Percentiles rank a stretch among this genome's conserved stretches.
Conservation (phyloP, 352 stramenopile species). For the Phytophthora chlamydospora region DNA sequence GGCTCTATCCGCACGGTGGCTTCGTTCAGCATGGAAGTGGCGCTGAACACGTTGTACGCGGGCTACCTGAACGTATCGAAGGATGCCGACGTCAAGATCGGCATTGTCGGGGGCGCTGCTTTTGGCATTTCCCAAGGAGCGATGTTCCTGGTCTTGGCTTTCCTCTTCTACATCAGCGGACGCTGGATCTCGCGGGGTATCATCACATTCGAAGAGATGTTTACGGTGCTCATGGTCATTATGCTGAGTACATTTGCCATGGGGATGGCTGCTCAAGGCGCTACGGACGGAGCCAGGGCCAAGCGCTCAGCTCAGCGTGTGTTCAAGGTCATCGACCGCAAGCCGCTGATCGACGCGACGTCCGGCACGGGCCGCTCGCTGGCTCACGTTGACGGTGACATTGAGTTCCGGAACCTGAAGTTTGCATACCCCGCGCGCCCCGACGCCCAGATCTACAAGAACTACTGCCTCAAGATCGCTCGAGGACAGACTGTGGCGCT, state of each 20-base stretch:
- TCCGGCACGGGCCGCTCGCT: constrained; percentile 27
- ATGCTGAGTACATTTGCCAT: constrained; percentile 58
- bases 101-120: constrained; percentile 57
- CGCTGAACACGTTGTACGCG: constrained; percentile 42
- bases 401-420: constrained; percentile 41
- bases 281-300: constrained; percentile 37
- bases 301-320: constrained; percentile 41
- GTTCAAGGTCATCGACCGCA: constrained; percentile 45
- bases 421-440: constrained; percentile 43
- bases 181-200: constrained; percentile 55
- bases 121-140: constrained; percentile 77
- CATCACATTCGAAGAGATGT: constrained; percentile 75
- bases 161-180: constrained; percentile 80
- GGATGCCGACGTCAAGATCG: constrained; percentile 46
- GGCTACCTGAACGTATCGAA: constrained; percentile 41
- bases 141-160: constrained; percentile 65
- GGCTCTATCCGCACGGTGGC: constrained; percentile 60
- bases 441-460: constrained; percentile 49
- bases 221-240: constrained; percentile 77
- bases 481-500: constrained; percentile 45
- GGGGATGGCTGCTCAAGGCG: constrained; percentile 42
- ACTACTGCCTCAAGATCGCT: constrained; percentile 39
- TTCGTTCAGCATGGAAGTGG: constrained; percentile 60
- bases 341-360: constrained; percentile 38
- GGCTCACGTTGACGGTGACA: constrained; percentile 36